Percentiles rank a stretch among this genome's conserved stretches.
Conservation (phyloP, 2,329 filamentous ascomycete genomes). For the Diaporthe eres region DNA sequence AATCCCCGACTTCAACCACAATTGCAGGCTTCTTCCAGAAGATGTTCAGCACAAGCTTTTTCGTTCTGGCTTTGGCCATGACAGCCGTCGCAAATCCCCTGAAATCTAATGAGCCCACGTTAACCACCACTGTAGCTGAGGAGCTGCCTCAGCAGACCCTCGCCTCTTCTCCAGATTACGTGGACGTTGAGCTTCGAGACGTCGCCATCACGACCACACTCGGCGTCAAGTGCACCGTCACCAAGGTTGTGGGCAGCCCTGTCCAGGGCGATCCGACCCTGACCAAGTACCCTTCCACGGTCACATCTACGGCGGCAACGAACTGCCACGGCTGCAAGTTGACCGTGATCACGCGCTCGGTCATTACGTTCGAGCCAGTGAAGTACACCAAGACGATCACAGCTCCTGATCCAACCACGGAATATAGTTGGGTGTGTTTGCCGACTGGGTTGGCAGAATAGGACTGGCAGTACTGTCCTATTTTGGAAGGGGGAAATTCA, state of each 20-base stretch:
- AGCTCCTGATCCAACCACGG: constrained; percentile 8
- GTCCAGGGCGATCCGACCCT: neutral
- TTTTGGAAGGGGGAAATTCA: neutral
- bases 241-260: constrained; percentile 11
- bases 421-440: constrained; percentile 6
- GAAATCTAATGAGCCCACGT: neutral
- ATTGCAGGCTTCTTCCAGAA: neutral
- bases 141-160: neutral
- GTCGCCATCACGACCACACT: constrained; percentile 11
- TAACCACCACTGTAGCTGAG: neutral
- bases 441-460: constrained; percentile 5
- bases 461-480: no score
- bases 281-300: neutral
- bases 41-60: neutral
- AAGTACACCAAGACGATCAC: constrained; percentile 14
- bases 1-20: neutral
- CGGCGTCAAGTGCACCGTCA: constrained; percentile 1
- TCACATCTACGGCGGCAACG: constrained; percentile 12
- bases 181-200: neutral
- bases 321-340: constrained; percentile 24
- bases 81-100: neutral
- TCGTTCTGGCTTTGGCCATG: neutral
- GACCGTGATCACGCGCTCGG: neutral
- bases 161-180: neutral
- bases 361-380: neutral